Base-by-base conservation (phyloP, 805 yeast genomes). In the Hanseniaspora hatyaiensis region DNA sequence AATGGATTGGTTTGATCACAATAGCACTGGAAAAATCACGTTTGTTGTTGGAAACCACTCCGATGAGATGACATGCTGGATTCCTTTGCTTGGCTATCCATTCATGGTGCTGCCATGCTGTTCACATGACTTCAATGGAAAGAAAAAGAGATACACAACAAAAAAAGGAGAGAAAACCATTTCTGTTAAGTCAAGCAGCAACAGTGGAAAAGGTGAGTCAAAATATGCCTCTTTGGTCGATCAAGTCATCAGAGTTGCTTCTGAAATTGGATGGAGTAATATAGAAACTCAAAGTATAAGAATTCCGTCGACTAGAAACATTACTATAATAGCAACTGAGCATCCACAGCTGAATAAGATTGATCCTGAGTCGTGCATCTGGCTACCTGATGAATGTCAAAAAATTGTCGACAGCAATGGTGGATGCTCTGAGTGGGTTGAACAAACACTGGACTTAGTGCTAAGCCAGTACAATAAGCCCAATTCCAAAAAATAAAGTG, bases 21-120 rank as follows among this genome's bases (percentile, higher is more conserved):
- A 34, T 13, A 30, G 24, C 1, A n/a, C 34, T 16, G 16, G 30
- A 2, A 60, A 66, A 19, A 73, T 80, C 54, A 80, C 95, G 0
- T 89, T 89, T 57, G 64, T 88, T 30, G 87, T 89, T 38, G 97
- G 97, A 1, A 89, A 89, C 60, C 97, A 89, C 59, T 83, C 95
- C 1, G 97, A 89, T 61, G 97, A 89, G 59, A 70, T 89, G 49
- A 88, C 96, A 0, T 82, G 95, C 54, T 89, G 97, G 96, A 78
- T 89, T 31, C 97, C 97, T 3, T 65, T 89, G 9, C 64, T 89
- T 9, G 87, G 86, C 0, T 82, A 72, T 52, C 95, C 96, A 6
- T 89, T 85, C 60, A 68, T 89, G 69, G 95, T 86, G 8, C 84
- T 89, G 34, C 97, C 97, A 9, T 89, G 97, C 61, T 89, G 97